Percentiles rank a stretch among this genome's conserved stretches.
phyloP scores from a whole-genome alignment of 768 basidiomycete genomes.

The Leccinum fibrillosum region DNA sequence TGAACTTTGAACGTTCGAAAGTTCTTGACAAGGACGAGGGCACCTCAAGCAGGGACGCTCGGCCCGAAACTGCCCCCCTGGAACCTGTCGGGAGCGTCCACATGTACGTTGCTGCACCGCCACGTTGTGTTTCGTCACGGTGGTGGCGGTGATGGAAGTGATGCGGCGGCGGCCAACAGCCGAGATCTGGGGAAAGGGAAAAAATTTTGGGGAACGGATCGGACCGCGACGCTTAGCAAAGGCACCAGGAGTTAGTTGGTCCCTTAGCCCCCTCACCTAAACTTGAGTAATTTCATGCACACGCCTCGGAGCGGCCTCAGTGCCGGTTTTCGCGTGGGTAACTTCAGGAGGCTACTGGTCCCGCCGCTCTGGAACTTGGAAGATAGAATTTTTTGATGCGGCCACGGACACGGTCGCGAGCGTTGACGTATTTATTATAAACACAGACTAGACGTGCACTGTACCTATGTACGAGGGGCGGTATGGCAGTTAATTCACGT shows the following conservation, averaged over 20 bases:
- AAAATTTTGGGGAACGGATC: neutral
- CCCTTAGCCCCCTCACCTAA: neutral
- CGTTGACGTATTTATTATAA: neutral
- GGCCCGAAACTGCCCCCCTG: neutral
- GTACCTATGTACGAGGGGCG: neutral
- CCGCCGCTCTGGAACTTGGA: neutral
- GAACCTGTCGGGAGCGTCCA: neutral
- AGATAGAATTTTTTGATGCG: neutral
- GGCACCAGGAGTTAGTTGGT: neutral
- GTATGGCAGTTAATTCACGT: neutral
- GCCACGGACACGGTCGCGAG: neutral
- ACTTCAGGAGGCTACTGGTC: neutral
- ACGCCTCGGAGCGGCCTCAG: neutral
- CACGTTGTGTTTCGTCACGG: neutral
- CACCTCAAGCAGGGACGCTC: neutral
- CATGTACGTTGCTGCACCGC: neutral
- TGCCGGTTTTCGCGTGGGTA: neutral
- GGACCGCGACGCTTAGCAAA: neutral
- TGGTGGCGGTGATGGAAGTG: neutral
- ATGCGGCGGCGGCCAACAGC: neutral
- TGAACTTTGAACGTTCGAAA: neutral
- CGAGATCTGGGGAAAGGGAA: neutral
- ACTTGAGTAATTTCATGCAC: neutral
- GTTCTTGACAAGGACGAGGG: neutral
- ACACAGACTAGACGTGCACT: neutral